Percentiles rank a stretch among this genome's conserved stretches.
phyloP scores from a whole-genome alignment of 2,329 filamentous ascomycete species.

The Mycocentrospora acerina region DNA sequence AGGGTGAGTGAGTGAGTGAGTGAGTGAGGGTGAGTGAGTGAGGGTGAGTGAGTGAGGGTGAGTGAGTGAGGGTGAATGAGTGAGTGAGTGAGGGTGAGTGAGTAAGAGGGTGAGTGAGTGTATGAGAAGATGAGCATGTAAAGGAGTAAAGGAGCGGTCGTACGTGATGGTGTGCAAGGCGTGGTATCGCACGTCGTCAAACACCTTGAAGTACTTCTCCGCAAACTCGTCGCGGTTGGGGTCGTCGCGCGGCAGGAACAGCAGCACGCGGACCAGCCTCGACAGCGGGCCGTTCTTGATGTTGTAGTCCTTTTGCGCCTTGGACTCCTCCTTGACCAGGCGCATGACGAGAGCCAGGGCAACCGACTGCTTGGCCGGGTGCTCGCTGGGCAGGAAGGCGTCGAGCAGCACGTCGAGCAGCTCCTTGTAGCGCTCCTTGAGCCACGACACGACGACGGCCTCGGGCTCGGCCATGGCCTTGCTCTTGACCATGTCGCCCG shows the following conservation, averaged over 20 bases:
- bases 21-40: no score
- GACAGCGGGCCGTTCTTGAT: slow-evolving; percentile 71
- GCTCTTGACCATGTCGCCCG: slow-evolving; percentile 68
- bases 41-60: no score
- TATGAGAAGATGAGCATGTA: no score
- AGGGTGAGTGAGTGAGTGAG: no score
- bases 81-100: no score
- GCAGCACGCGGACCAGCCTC: slow-evolving; percentile 62
- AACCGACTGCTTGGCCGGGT: slow-evolving; percentile 64
- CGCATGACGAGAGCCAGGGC: slow-evolving; percentile 80
- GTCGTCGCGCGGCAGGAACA: slow-evolving; percentile 60
- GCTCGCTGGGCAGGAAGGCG: slow-evolving; percentile 59
- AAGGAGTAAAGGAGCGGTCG: no score
- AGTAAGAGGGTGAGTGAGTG: no score
- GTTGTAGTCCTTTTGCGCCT: slow-evolving; percentile 51
- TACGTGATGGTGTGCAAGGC: slow-evolving; percentile 75
- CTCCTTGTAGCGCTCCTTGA: slow-evolving; percentile 72
- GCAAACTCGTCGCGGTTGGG: slow-evolving; percentile 71
- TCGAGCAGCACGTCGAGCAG: slow-evolving; percentile 65
- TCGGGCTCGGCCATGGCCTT: slow-evolving; percentile 72
- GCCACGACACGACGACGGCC: slow-evolving; percentile 71
- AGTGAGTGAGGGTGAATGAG: no score
- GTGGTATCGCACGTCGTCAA: slow-evolving; percentile 82
- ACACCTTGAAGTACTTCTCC: slow-evolving; percentile 75
- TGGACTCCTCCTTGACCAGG: slow-evolving; percentile 72